Evolutionary conservation across 2,329 filamentous ascomycete species (phyloP).

Genomic region (Clarireedia monteithiana): DNA sequence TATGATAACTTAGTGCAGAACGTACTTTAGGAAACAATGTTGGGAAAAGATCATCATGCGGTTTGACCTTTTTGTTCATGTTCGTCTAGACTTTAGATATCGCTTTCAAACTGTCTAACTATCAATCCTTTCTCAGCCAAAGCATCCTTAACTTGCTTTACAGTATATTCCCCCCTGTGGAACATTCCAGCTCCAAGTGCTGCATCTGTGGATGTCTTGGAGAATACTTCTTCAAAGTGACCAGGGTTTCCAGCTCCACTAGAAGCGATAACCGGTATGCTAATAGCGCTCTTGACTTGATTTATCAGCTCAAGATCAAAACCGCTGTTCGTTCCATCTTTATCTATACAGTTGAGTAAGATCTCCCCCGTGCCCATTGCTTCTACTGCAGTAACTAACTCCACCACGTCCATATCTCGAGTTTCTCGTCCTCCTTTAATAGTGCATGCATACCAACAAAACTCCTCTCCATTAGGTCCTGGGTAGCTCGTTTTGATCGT

Average conservation of each 20-base stretch:
- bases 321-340: slow-evolving; percentile 87
- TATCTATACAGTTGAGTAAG: slow-evolving; percentile 94
- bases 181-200: slow-evolving; percentile 97
- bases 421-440: slow-evolving; percentile 92
- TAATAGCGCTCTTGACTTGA: slow-evolving; percentile 79
- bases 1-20: too few relatives aligned
- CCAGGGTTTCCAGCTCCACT: slow-evolving; percentile 82
- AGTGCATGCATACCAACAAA: slow-evolving; percentile 97
- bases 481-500: slow-evolving; percentile 62
- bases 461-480: slow-evolving; percentile 68
- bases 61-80: too few relatives aligned
- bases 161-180: slow-evolving; percentile 90
- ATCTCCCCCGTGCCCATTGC: slow-evolving; percentile 95
- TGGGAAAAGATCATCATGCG: too few relatives aligned
- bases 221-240: slow-evolving; percentile 89
- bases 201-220: slow-evolving; percentile 78
- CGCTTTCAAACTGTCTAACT: slow-evolving; percentile 67
- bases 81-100: slow-evolving; percentile 12
- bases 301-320: slow-evolving; percentile 89
- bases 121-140: slow-evolving; percentile 63
- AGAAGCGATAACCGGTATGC: slow-evolving; percentile 90
- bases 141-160: slow-evolving; percentile 86
- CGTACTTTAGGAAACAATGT: too few relatives aligned
- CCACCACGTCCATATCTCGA: slow-evolving; percentile 85
- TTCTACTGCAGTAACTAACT: slow-evolving; percentile 83